Percentiles rank a stretch among this genome's conserved stretches.
phyloP scores from a whole-genome alignment of 2,329 filamentous ascomycete species.

The Epichloe bromicola region DNA sequence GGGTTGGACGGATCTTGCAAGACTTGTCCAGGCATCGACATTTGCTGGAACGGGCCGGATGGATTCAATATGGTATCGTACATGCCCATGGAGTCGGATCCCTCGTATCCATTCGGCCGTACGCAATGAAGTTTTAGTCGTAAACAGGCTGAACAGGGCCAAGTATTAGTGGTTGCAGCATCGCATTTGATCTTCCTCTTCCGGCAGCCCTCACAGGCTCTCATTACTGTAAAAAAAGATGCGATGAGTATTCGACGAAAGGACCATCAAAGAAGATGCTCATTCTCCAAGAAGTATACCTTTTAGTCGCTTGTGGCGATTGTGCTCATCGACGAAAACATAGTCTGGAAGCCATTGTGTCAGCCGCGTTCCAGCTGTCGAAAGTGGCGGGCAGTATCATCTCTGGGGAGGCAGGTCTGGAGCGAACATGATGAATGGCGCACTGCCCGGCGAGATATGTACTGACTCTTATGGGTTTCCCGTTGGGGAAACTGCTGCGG shows the following conservation, averaged over 20 bases:
- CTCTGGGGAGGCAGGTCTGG: not conserved
- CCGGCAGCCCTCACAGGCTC: conserved; percentile 89
- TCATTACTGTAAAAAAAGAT: conserved; percentile 55
- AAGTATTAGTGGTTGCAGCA: conserved; percentile 90
- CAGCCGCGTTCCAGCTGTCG: not conserved
- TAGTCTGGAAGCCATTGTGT: conserved; percentile 45
- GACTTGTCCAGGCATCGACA: conserved; percentile 36
- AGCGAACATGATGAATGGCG: conserved; percentile 14
- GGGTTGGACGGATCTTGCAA: conserved; percentile 26
- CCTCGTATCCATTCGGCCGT: conserved; percentile 64
- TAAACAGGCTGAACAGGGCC: conserved; percentile 91
- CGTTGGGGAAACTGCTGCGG: conserved; percentile 42
- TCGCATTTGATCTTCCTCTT: conserved; percentile 97
- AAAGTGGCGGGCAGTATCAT: not conserved
- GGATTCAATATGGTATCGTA: conserved; percentile 20
- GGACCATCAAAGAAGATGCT: not conserved
- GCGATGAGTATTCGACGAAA: not conserved
- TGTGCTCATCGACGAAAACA: conserved; percentile 98
- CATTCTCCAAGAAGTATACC: conserved; percentile 38
- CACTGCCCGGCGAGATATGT: not conserved
- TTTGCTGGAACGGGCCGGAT: conserved; percentile 31
- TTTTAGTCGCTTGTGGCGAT: conserved; percentile 92
- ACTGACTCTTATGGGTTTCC: conserved; percentile 75
- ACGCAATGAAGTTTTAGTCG: conserved; percentile 88
- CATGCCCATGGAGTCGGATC: conserved; percentile 24